phyloP scores from a whole-genome alignment of 2,329 filamentous ascomycete species.

The Epichloe sibirici region DNA sequence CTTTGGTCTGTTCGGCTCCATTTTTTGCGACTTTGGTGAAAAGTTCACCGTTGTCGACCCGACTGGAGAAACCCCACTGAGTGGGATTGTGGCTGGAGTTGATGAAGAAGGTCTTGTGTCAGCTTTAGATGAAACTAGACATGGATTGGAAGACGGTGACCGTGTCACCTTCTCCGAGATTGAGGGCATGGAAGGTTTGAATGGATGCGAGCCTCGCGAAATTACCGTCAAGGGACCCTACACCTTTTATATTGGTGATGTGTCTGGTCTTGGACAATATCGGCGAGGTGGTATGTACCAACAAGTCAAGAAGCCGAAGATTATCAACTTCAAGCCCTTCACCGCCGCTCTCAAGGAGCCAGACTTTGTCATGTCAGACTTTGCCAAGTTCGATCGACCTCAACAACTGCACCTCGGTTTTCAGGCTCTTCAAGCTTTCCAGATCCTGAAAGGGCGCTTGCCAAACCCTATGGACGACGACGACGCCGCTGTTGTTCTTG shows the following conservation, averaged over 20 bases:
- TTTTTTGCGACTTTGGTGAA: conserved; percentile 95
- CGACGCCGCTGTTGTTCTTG: conserved; percentile 69
- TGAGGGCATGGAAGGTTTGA: conserved; percentile 82
- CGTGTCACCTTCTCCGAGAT: conserved; percentile 91
- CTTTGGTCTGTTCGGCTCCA: conserved; percentile 84
- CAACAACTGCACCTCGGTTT: conserved; percentile 85
- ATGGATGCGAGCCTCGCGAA: conserved; percentile 73
- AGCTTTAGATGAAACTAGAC: conserved; percentile 84
- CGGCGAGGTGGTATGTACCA: conserved; percentile 78
- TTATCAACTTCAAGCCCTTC: conserved; percentile 77
- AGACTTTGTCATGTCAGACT: conserved; percentile 85
- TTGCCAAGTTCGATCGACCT: conserved; percentile 93
- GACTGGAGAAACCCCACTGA: conserved; percentile 78
- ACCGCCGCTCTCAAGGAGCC: conserved; percentile 70
- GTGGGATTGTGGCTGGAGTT: conserved; percentile 81
- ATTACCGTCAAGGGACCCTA: conserved; percentile 92
- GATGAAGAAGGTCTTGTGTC: conserved; percentile 85
- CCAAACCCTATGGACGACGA: conserved; percentile 74
- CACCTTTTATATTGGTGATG: conserved; percentile 93
- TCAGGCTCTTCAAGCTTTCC: conserved; percentile 83
- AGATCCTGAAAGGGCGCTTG: conserved; percentile 58
- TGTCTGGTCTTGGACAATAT: conserved; percentile 78
- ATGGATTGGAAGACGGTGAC: conserved; percentile 92
- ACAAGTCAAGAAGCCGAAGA: conserved; percentile 98
- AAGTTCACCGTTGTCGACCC: conserved; percentile 85